These are phyloP conservation scores for Ogataea populi-albae DNA, from an alignment of 805 yeast genomes.

Conservation along the genomic window DNA sequence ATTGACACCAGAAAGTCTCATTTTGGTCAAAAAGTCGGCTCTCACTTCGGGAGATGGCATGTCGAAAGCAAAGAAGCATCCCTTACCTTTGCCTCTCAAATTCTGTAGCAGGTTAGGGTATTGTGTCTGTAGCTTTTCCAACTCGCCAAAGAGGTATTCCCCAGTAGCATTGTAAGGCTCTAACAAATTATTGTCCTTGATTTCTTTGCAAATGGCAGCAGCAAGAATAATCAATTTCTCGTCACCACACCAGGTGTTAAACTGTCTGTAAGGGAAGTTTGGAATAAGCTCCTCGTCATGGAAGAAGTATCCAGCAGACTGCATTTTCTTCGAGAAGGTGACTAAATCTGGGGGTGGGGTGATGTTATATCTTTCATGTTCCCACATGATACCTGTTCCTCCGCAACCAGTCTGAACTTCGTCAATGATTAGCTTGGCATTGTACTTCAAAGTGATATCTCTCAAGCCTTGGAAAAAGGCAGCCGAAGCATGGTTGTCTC, in stretches of 20 bases:
- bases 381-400: conserved; percentile 85
- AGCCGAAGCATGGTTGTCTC: conserved; percentile 82
- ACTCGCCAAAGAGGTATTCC: conserved; percentile 56
- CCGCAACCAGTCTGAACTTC: conserved; percentile 92
- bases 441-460: conserved; percentile 68
- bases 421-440: conserved; percentile 71
- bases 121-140: conserved; percentile 49
- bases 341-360: conserved; percentile 78
- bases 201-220: conserved; percentile 67
- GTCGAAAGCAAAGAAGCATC: conserved; percentile 84
- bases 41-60: conserved; percentile 52
- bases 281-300: conserved; percentile 72
- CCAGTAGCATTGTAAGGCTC: conserved; percentile 61
- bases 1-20: conserved; percentile 68
- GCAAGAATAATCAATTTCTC: conserved; percentile 78
- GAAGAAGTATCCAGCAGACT: conserved; percentile 85
- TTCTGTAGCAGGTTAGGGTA: conserved; percentile 52
- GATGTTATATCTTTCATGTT: conserved; percentile 80
- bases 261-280: conserved; percentile 78
- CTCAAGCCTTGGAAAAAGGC: conserved; percentile 80
- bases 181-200: conserved; percentile 57
- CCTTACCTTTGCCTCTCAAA: conserved; percentile 72
- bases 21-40: conserved; percentile 56
- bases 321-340: conserved; percentile 85
- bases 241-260: conserved; percentile 94